Base-by-base conservation (phyloP, 2,329 filamentous ascomycete genomes). In the Fusarium brachygibbosum region DNA sequence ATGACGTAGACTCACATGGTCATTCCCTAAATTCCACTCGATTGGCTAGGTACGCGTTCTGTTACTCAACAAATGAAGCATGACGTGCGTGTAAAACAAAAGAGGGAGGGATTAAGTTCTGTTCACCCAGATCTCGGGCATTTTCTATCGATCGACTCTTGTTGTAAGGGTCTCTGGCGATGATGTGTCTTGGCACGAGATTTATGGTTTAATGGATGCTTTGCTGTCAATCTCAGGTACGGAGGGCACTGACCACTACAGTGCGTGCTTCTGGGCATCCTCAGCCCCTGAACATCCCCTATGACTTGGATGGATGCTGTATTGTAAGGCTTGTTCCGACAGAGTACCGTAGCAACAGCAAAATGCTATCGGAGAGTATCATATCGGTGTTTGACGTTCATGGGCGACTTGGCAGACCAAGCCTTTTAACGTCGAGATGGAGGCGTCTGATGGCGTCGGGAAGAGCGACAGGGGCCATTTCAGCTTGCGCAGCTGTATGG, bases 1-100 rank as follows among this genome's bases (percentile, higher is more conserved):
- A 74, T 74, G 72, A 74, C 72, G 72, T 74, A 60, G 72, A 66
- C 72, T 74, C 72, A 71, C 72, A 74, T 71, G 60, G 57, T 56
- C 42, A 65, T 58, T 45, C 58, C 32, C 32, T 42, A 49, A 51
- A 58, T 50, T 53, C 40, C 19, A n/a, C 11, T 65, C 53, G 67
- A 73, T 72, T 72, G 69, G 69, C 64, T 68, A n/a, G n/a, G n/a
- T n/a, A 41, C 46, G 38, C 52, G 49, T 52, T 52, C 49, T 29
- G 58, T 55, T 52, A 31, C 58, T 64, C 40, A 46, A 56, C 44
- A 50, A 58, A 50, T 37, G 42, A 66, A 53, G 32, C 50, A 67
- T 71, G 69, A 71, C 69, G 66, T 71, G 57, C 44, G 45, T 52
- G 53, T 32, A 12, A 14, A 34, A 37, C 48, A 12, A 40, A 32